These are phyloP conservation scores for Periglandula ipomoeae DNA, from an alignment of 2,329 filamentous ascomycete species.

Conservation along the genomic window DNA sequence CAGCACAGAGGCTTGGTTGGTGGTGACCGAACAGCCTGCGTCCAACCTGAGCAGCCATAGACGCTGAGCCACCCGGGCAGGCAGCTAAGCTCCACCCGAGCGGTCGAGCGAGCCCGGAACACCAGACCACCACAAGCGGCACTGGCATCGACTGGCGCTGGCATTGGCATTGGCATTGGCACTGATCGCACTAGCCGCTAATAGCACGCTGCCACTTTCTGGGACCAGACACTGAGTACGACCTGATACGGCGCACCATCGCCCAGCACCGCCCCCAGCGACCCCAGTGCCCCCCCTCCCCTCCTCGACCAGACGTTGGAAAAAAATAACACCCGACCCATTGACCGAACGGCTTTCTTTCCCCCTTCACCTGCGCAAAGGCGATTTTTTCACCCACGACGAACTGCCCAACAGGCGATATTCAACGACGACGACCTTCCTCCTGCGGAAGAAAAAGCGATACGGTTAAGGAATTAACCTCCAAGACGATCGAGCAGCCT, in stretches of 20 bases:
- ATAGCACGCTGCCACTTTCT: no score
- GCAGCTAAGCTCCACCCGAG: no score
- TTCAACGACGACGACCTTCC: background rate
- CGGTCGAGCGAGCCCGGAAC: no score
- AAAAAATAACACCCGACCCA: slow-evolving; percentile 4
- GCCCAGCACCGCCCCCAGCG: background rate
- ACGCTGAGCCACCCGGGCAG: no score
- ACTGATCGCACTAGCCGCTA: no score
- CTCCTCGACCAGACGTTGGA: background rate
- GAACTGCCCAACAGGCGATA: slow-evolving; percentile 6
- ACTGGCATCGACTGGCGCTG: background rate
- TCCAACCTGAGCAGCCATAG: no score
- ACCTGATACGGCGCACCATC: background rate
- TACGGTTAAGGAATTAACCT: background rate
- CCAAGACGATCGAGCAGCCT: slow-evolving; percentile 7
- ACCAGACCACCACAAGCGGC: no score
- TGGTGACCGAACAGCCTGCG: no score
- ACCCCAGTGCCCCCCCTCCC: no score
- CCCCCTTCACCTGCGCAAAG: slow-evolving; percentile 6
- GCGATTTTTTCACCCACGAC: slow-evolving; percentile 5
- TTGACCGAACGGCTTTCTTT: background rate
- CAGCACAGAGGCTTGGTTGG: no score
- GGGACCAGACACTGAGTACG: no score
- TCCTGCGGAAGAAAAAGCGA: slow-evolving; percentile 1
- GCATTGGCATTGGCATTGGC: background rate